Conservation (phyloP, 768 basidiomycete species). For the Hebeloma cylindrosporum region DNA sequence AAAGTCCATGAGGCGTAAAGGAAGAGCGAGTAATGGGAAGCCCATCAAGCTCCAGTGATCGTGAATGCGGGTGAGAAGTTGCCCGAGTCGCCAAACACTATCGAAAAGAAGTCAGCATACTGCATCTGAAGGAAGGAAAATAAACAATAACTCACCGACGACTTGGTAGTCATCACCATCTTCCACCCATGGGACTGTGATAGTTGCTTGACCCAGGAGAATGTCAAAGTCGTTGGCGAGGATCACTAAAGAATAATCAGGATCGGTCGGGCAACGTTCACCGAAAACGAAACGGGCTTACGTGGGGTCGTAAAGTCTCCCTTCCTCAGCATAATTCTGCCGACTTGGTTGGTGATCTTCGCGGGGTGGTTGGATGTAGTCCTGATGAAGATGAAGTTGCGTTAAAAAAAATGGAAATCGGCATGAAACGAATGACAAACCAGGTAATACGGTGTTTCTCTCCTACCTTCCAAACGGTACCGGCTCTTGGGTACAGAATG, state of each 20-base stretch:
- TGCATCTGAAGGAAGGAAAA: not conserved
- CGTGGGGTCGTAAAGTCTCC: constrained; percentile 30
- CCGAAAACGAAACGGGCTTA: constrained; percentile 16
- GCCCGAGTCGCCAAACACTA: constrained; percentile 54
- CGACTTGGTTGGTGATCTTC: constrained; percentile 48
- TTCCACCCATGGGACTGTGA: constrained; percentile 36
- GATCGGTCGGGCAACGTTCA: constrained; percentile 1
- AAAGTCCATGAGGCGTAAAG: too few relatives aligned
- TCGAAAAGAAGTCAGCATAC: not conserved
- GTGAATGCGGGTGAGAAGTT: constrained; percentile 35
- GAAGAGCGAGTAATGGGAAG: too few relatives aligned
- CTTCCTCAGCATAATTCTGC: constrained; percentile 43
- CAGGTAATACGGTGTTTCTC: constrained; percentile 43
- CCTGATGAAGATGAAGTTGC: constrained; percentile 23
- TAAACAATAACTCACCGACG: constrained; percentile 34
- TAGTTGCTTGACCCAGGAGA: constrained; percentile 29
- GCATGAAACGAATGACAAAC: constrained; percentile 25
- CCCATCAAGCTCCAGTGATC: constrained; percentile 21
- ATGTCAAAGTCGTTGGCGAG: constrained; percentile 40
- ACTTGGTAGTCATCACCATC: constrained; percentile 37
- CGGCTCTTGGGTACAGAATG: constrained; percentile 36
- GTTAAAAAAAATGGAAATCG: not conserved
- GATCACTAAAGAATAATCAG: constrained; percentile 19
- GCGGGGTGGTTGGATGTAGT: constrained; percentile 39
- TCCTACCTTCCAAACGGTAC: constrained; percentile 43